Evolutionary conservation across 1,139 yeast species (phyloP).

Genomic region (Pichia sp.): DNA sequence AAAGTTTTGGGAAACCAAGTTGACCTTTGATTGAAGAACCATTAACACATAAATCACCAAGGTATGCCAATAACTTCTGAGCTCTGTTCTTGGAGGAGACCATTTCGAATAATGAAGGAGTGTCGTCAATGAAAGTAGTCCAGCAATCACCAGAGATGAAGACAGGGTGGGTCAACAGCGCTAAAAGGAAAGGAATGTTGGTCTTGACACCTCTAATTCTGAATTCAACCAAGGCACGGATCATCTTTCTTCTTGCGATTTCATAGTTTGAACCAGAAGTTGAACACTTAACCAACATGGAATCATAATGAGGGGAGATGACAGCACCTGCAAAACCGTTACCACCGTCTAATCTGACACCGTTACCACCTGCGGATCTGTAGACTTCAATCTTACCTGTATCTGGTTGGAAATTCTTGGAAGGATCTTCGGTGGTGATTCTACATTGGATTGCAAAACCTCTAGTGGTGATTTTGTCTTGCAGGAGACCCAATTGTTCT

Average conservation of each 20-base stretch:
- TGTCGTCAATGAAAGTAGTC: constrained; percentile 99
- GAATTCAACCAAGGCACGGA: constrained; percentile 93
- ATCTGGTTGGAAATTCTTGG: constrained; percentile 97
- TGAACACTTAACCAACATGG: constrained; percentile 97
- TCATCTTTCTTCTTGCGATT: constrained; percentile 96
- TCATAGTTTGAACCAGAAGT: constrained; percentile 97
- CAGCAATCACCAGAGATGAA: constrained; percentile 88
- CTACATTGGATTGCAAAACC: constrained; percentile 99
- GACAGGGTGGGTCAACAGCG: constrained; percentile 90
- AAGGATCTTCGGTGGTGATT: constrained; percentile 97
- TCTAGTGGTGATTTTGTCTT: constrained; percentile 91
- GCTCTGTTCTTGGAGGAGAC: constrained; percentile 96
- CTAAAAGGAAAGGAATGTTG: constrained; percentile 92
- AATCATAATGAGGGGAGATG: constrained; percentile 96
- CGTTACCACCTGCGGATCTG: constrained; percentile 99
- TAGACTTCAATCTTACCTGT: constrained; percentile 98
- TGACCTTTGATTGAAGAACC: constrained; percentile 97
- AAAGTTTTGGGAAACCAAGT: constrained; percentile 83
- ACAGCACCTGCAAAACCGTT: constrained; percentile 99
- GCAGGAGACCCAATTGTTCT: constrained; percentile 86
- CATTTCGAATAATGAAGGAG: constrained; percentile 95
- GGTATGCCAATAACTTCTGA: constrained; percentile 81
- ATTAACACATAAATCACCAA: constrained; percentile 91
- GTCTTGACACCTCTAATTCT: constrained; percentile 99
- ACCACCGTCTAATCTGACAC: constrained; percentile 99